These are phyloP conservation scores for Pleurotus platypus DNA, from an alignment of 768 basidiomycete genomes.

Conservation along the genomic window DNA sequence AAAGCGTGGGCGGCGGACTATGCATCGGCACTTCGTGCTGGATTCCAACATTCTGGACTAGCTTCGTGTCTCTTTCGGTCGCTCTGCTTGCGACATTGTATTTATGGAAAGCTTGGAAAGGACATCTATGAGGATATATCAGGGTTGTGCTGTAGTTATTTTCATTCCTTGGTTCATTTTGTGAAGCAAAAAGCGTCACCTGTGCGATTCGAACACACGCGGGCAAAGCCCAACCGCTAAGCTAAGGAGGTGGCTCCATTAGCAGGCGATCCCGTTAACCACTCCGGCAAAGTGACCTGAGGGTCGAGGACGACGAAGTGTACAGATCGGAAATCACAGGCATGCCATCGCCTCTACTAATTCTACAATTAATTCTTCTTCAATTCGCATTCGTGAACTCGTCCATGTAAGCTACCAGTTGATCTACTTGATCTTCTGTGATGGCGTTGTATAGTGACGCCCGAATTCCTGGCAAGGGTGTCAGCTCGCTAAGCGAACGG, in stretches of 20 bases:
- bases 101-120: slow-evolving; percentile 66
- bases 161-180: neutral
- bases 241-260: neutral
- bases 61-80: slow-evolving; percentile 35
- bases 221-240: slow-evolving; percentile 19
- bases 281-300: slow-evolving; percentile 23
- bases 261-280: slow-evolving; percentile 27
- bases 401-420: slow-evolving; percentile 54
- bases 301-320: neutral
- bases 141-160: neutral
- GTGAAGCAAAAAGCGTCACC: slow-evolving; percentile 15
- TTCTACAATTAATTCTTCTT: neutral
- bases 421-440: slow-evolving; percentile 68
- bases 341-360: neutral
- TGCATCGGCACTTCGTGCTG: slow-evolving; percentile 66
- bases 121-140: slow-evolving; percentile 35
- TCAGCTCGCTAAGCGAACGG: neutral
- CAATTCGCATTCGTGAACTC: slow-evolving; percentile 37
- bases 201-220: slow-evolving; percentile 28
- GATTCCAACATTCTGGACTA: slow-evolving; percentile 60
- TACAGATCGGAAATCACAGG: neutral
- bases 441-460: slow-evolving; percentile 89
- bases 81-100: slow-evolving; percentile 42
- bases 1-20: slow-evolving; percentile 36
- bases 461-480: slow-evolving; percentile 54